These are phyloP conservation scores for Xerocomus cyaneibrunnescens DNA, from an alignment of 1,284 basidiomycete genomes.

Conservation along the genomic window DNA sequence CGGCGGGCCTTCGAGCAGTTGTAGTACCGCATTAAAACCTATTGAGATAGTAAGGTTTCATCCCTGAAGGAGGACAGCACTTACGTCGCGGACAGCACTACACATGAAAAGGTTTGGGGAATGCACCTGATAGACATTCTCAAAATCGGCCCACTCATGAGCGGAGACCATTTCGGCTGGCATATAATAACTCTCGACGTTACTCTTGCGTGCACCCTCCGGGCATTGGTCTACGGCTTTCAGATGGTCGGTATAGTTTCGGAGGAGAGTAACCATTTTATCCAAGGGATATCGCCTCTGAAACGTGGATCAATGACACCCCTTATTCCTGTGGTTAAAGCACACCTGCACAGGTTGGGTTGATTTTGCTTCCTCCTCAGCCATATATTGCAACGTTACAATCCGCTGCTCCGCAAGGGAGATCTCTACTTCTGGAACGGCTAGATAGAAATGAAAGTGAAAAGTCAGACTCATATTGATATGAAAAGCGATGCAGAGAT, in stretches of 20 bases:
- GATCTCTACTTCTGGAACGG: conserved; percentile 71
- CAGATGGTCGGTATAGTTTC: conserved; percentile 61
- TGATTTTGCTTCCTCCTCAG: conserved; percentile 18
- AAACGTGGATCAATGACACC: conserved; percentile 4
- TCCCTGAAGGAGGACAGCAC: conserved; percentile 25
- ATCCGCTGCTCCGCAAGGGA: conserved; percentile 61
- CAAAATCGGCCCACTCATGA: conserved; percentile 80
- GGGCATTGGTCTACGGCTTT: conserved; percentile 45
- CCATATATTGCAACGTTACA: conserved; percentile 43
- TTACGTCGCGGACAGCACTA: conserved; percentile 74
- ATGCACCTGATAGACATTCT: conserved; percentile 91
- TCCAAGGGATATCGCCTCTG: conserved; percentile 36
- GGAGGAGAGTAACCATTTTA: conserved; percentile 59
- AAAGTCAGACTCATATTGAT: not conserved
- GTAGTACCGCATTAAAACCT: conserved; percentile 91
- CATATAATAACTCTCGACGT: conserved; percentile 55
- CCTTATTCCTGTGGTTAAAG: not conserved
- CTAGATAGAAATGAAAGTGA: conserved; percentile 34
- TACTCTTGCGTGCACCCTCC: conserved; percentile 31
- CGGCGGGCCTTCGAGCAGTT: conserved; percentile 75
- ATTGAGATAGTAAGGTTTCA: conserved; percentile 3
- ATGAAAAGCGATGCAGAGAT: conserved; percentile 1
- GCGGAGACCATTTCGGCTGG: conserved; percentile 63
- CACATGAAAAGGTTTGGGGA: conserved; percentile 84
- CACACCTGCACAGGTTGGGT: conserved; percentile 19